phyloP scores from a whole-genome alignment of 2,329 filamentous ascomycete genomes.

The Ophiobolus disseminans region DNA sequence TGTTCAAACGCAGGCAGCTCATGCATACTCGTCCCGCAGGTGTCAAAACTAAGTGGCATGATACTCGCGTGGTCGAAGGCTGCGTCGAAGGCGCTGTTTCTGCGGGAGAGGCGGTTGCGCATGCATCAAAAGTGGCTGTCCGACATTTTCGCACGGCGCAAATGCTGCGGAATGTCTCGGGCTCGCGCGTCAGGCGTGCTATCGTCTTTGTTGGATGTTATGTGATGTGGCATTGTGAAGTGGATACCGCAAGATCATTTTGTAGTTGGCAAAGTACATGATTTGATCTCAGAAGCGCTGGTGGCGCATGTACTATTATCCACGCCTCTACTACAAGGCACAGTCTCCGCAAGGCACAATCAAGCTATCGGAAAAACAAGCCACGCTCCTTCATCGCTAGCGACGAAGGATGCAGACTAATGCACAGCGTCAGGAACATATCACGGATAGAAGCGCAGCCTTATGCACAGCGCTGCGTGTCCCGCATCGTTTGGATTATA shows the following conservation, averaged over 20 bases:
- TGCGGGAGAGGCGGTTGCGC: neutral
- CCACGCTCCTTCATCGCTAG: neutral
- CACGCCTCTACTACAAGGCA: neutral
- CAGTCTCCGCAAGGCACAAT: neutral
- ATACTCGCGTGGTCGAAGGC: slow-evolving; percentile 22
- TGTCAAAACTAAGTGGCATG: slow-evolving; percentile 28
- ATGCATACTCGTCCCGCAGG: neutral
- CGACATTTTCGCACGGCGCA: neutral
- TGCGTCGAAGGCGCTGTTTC: neutral
- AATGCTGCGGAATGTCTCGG: neutral
- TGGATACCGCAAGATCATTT: neutral
- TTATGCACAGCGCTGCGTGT: neutral
- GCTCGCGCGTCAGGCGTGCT: neutral
- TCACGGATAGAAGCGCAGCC: neutral
- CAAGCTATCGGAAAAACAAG: neutral
- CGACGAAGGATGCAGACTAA: neutral
- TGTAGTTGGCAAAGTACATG: neutral
- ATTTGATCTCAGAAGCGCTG: slow-evolving; percentile 11
- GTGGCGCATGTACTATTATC: slow-evolving; percentile 4
- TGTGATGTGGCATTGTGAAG: neutral
- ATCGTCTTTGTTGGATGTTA: neutral
- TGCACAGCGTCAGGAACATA: neutral
- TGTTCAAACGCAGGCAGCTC: neutral
- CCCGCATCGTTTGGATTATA: no score
- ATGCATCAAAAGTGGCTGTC: neutral